Conservation (phyloP, 1,139 yeast species). For the Geotrichum histeridarum region DNA sequence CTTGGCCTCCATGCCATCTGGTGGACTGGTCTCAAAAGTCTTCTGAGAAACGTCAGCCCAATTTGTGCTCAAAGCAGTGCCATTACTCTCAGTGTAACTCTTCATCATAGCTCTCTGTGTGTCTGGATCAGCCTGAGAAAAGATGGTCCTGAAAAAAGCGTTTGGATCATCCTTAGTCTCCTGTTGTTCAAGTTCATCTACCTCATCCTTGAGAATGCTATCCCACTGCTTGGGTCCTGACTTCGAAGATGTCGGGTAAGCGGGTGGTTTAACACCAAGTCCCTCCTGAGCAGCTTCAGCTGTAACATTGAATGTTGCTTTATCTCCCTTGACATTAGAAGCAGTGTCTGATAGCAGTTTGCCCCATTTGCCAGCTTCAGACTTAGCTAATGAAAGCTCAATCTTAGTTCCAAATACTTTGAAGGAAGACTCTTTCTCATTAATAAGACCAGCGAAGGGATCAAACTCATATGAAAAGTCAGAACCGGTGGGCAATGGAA, state of each 20-base stretch:
- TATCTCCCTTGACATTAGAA: slow-evolving; percentile 18
- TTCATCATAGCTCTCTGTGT: slow-evolving; percentile 95
- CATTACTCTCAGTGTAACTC: slow-evolving; percentile 87
- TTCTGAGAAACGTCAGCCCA: slow-evolving; percentile 84
- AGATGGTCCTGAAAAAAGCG: slow-evolving; percentile 70
- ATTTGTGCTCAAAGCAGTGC: slow-evolving; percentile 87
- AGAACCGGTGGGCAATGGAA: slow-evolving; percentile 23
- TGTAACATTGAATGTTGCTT: slow-evolving; percentile 17
- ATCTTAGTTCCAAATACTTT: slow-evolving; percentile 67
- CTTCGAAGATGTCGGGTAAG: slow-evolving; percentile 61
- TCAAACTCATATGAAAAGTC: slow-evolving; percentile 36
- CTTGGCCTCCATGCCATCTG: slow-evolving; percentile 50
- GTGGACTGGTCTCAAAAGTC: slow-evolving; percentile 68
- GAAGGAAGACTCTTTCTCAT: slow-evolving; percentile 43
- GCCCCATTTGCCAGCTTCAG: slow-evolving; percentile 39
- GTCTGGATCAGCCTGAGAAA: slow-evolving; percentile 79
- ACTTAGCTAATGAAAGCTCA: slow-evolving; percentile 52
- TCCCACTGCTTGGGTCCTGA: slow-evolving; percentile 64
- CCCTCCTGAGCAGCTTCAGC: slow-evolving; percentile 17
- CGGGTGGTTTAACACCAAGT: slow-evolving; percentile 9
- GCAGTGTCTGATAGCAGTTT: slow-evolving; percentile 30
- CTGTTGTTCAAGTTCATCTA: slow-evolving; percentile 44
- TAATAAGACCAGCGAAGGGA: slow-evolving; percentile 50
- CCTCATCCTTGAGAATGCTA: slow-evolving; percentile 48
- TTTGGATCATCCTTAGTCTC: slow-evolving; percentile 49